Evolutionary conservation across 305 asterid genomes (phyloP).

Genomic region (Fraxinus platypoda): DNA sequence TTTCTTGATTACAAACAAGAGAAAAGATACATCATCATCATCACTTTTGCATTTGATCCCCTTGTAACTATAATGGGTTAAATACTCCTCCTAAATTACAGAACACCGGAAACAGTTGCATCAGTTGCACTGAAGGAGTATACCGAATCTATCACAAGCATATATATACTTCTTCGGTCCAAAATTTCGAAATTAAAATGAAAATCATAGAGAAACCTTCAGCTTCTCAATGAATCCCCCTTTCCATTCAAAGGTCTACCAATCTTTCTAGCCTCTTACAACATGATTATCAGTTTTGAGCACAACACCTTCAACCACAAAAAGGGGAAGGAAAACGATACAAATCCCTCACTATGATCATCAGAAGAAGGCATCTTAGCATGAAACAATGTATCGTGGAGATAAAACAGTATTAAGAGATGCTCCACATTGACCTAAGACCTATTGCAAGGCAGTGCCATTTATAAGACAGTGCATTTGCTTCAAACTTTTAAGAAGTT

Average conservation of each 20-base stretch:
- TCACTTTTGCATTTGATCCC: not conserved
- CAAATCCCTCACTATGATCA: not conserved
- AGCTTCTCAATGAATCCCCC: constrained; percentile 4
- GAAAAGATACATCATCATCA: not conserved
- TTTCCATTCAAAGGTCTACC: not conserved
- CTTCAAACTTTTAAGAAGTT: not conserved
- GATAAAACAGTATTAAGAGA: not conserved
- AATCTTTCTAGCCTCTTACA: not conserved
- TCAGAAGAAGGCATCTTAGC: not conserved
- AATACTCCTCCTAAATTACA: not conserved
- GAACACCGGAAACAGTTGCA: not conserved
- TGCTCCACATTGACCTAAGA: constrained; percentile 2
- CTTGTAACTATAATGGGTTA: not conserved
- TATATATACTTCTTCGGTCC: not conserved
- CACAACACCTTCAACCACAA: not conserved
- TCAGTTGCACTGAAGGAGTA: not conserved
- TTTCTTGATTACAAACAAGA: not conserved
- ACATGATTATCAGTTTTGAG: not conserved
- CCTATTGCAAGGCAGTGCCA: not conserved
- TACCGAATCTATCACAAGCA: not conserved
- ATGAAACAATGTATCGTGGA: not conserved
- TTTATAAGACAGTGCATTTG: not conserved
- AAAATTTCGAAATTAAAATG: not conserved
- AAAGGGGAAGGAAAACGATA: not conserved
- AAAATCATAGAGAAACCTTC: not conserved